These are phyloP conservation scores for Hysterangium stoloniferum DNA, from an alignment of 768 basidiomycete species.

Conservation along the genomic window DNA sequence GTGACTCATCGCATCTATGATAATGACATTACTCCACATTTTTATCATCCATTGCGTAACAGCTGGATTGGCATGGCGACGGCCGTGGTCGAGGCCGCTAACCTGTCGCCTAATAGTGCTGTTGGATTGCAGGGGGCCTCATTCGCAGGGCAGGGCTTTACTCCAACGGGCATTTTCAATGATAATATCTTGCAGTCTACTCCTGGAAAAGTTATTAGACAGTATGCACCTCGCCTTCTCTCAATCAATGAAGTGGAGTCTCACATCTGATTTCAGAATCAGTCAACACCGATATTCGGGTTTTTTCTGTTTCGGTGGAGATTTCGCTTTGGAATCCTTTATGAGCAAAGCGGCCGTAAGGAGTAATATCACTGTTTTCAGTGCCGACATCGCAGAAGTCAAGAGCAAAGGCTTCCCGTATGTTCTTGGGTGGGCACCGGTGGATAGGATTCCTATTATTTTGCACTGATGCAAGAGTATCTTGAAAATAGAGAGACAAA, in stretches of 20 bases:
- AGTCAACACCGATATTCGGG: constrained; percentile 40
- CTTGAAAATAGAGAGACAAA: constrained; percentile 39
- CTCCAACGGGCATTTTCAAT: constrained; percentile 51
- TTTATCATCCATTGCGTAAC: background rate
- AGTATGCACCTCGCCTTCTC: constrained; percentile 30
- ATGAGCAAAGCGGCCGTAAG: constrained; percentile 56
- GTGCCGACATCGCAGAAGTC: constrained; percentile 47
- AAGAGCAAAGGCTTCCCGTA: constrained; percentile 41
- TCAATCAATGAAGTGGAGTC: background rate
- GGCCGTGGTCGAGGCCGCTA: constrained; percentile 36
- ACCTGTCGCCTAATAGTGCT: constrained; percentile 29
- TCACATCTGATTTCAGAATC: constrained; percentile 29
- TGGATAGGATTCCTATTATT: background rate
- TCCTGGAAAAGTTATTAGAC: constrained; percentile 44
- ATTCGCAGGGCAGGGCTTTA: constrained; percentile 43
- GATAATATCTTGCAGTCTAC: constrained; percentile 41
- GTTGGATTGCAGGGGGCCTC: constrained; percentile 42
- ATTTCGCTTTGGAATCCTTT: constrained; percentile 48
- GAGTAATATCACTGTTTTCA: constrained; percentile 45
- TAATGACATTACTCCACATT: background rate
- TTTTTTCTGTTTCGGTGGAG: constrained; percentile 49
- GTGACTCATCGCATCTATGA: constrained; percentile 15
- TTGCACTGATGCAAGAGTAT: background rate
- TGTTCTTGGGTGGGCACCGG: constrained; percentile 33
- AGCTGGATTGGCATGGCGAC: constrained; percentile 50